These are phyloP conservation scores for Catenaria anguillulae DNA, from an alignment of 371 early-diverging fungal genomes.

Conservation along the genomic window DNA sequence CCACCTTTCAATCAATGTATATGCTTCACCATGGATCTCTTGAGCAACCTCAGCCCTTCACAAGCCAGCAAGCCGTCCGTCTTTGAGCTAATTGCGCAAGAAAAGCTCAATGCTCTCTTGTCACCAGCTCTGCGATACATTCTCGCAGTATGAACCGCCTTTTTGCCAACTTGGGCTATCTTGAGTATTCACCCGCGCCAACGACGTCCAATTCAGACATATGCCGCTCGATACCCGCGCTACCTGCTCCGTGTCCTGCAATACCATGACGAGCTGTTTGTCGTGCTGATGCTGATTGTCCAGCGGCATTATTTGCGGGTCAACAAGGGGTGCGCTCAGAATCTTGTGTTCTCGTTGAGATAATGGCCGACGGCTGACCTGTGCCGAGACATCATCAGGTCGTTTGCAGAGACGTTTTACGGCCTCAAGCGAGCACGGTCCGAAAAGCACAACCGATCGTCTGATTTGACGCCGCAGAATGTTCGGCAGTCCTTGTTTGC, in stretches of 20 bases:
- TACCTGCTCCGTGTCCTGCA: slow-evolving; percentile 58
- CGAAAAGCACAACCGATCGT: slow-evolving; percentile 7
- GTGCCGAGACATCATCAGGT: slow-evolving; percentile 12
- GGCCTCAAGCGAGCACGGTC: slow-evolving; percentile 55
- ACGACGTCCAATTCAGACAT: slow-evolving; percentile 30
- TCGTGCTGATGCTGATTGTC: slow-evolving; percentile 52
- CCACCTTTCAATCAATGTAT: no score
- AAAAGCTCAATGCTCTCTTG: slow-evolving; percentile 59
- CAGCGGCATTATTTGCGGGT: slow-evolving; percentile 67
- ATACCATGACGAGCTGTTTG: slow-evolving; percentile 63
- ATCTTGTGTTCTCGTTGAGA: not conserved
- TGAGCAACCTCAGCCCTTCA: not conserved
- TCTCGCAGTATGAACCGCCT: slow-evolving; percentile 27
- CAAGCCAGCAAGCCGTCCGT: slow-evolving; percentile 40
- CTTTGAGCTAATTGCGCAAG: slow-evolving; percentile 78
- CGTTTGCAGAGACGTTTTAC: slow-evolving; percentile 87
- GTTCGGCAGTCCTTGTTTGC: slow-evolving; percentile 48
- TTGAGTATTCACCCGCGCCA: not conserved
- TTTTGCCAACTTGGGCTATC: not conserved
- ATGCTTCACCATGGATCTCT: not conserved
- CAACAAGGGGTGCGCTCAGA: slow-evolving; percentile 37
- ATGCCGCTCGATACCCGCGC: slow-evolving; percentile 77
- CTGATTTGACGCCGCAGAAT: slow-evolving; percentile 26
- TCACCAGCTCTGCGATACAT: slow-evolving; percentile 74
- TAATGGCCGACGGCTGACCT: not conserved